phyloP scores from a whole-genome alignment of 768 basidiomycete genomes.

The Lactifluus subvellereus region DNA sequence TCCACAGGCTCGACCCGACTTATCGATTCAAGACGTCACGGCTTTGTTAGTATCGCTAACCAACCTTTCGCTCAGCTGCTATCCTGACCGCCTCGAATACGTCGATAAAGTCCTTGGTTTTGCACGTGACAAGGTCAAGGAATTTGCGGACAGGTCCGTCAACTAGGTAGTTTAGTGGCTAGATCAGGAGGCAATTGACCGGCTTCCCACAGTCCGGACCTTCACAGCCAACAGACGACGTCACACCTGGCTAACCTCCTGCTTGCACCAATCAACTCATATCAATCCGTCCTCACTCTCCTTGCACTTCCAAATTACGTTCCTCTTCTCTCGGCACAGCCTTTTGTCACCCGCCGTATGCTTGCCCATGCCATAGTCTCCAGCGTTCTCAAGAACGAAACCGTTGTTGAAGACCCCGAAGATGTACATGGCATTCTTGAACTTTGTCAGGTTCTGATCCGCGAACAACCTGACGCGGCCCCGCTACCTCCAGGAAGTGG shows the following conservation, averaged over 20 bases:
- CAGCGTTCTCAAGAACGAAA: slow-evolving; percentile 94
- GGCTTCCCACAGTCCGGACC: slow-evolving; percentile 57
- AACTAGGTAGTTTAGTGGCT: neutral
- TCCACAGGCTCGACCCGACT: slow-evolving; percentile 84
- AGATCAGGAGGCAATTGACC: slow-evolving; percentile 2
- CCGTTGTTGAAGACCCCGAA: slow-evolving; percentile 86
- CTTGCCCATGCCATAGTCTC: slow-evolving; percentile 95
- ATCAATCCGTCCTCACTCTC: slow-evolving; percentile 94
- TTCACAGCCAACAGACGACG: slow-evolving; percentile 83
- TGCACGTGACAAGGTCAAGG: slow-evolving; percentile 78
- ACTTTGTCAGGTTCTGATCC: slow-evolving; percentile 86
- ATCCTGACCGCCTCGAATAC: slow-evolving; percentile 94
- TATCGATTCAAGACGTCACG: slow-evolving; percentile 96
- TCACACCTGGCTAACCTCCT: slow-evolving; percentile 88
- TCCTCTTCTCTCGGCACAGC: slow-evolving; percentile 75
- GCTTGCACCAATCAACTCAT: slow-evolving; percentile 91
- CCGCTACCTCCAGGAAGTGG: slow-evolving; percentile 37
- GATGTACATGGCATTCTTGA: slow-evolving; percentile 94
- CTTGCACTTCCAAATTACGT: slow-evolving; percentile 90
- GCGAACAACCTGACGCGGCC: slow-evolving; percentile 64
- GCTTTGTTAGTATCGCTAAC: slow-evolving; percentile 92
- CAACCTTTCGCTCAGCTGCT: slow-evolving; percentile 93
- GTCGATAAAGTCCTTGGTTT: slow-evolving; percentile 94
- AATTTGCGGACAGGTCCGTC: slow-evolving; percentile 71
- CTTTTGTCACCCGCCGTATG: slow-evolving; percentile 84